Evolutionary conservation across 768 basidiomycete species (phyloP), one percentile per base, ranked within the genome.

Genomic region (Hygrophorus pudorinus): DNA sequence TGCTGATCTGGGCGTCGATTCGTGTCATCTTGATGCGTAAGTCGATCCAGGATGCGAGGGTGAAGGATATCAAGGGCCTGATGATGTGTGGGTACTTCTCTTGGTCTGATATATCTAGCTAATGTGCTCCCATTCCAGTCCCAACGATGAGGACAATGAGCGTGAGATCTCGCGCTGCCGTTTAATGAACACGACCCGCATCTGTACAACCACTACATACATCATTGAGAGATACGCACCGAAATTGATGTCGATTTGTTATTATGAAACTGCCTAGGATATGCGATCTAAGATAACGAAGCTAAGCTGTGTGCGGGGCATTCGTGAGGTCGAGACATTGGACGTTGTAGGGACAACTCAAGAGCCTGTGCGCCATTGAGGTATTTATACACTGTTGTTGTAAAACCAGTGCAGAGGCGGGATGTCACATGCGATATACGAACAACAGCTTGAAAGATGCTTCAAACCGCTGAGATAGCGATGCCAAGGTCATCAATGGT

Each of bases 101-200:
- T 8, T 38, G 7, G 4, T 11, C 18, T 18, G 3, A 28, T 24
- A 18, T 20, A 13, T 21, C 4, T 28, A 7, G 24, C 8, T 13
- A 18, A 13, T 14, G 24, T 8, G 27, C 37, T 40, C 16, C 35
- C 14, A 13, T 50, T 41, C 11, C 44, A 78, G 76, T 76, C 73
- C 76, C 76, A 18, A 78, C 76, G 9, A 78, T 78, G 75, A 61
- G 75, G 41, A 78, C 75, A 6, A 73, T 77, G 75, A 77, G 75
- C 49, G 72, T 77, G 68, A 66, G 74, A 11, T 73, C 73, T 44
- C 61, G 65, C 16, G 41, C 50, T 16, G 41, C 32, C 2, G 18
- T 40, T 24, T 33, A 41, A 42, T 29, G 39, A 45, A 7, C 20
- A 7, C 35, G 8, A 11, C 12, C 12, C 37, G 37, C 37, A 10